Evolutionary conservation across 148 eudicot species (phyloP).

Genomic region (Gaultheria prostrata): DNA sequence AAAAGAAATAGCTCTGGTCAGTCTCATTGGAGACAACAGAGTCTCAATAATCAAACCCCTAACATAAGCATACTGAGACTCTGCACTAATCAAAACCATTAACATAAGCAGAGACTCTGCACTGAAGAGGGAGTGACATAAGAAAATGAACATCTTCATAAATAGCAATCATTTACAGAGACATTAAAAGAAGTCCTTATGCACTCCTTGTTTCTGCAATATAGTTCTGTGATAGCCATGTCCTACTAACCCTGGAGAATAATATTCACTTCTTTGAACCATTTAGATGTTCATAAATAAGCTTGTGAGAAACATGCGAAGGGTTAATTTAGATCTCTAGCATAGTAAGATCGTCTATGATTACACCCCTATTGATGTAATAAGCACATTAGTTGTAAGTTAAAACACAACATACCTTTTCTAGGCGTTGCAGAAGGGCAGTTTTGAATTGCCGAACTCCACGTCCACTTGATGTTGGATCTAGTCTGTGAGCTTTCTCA

Average conservation of each 20-base stretch:
- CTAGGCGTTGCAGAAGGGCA: conserved; percentile 69
- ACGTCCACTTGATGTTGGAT: conserved; percentile 78
- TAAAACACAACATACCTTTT: conserved; percentile 34
- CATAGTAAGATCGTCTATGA: background rate
- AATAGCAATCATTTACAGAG: background rate
- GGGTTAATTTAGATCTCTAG: background rate
- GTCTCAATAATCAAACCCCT: background rate
- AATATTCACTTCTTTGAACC: background rate
- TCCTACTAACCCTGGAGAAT: background rate
- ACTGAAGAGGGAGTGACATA: background rate
- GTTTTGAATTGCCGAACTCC: conserved; percentile 76
- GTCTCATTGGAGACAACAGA: background rate
- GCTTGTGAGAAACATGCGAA: background rate
- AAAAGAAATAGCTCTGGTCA: background rate
- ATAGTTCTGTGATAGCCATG: background rate
- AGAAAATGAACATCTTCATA: background rate
- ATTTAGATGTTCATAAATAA: background rate
- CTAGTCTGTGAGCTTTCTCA: conserved; percentile 63
- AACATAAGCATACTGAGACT: background rate
- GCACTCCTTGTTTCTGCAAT: background rate
- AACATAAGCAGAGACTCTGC: background rate
- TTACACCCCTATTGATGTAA: background rate
- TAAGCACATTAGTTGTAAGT: conserved; percentile 5
- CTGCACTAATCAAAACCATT: background rate
- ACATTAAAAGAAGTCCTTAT: background rate